Base-by-base conservation (phyloP, 2,329 filamentous ascomycete species). In the Xylaria arbuscula region DNA sequence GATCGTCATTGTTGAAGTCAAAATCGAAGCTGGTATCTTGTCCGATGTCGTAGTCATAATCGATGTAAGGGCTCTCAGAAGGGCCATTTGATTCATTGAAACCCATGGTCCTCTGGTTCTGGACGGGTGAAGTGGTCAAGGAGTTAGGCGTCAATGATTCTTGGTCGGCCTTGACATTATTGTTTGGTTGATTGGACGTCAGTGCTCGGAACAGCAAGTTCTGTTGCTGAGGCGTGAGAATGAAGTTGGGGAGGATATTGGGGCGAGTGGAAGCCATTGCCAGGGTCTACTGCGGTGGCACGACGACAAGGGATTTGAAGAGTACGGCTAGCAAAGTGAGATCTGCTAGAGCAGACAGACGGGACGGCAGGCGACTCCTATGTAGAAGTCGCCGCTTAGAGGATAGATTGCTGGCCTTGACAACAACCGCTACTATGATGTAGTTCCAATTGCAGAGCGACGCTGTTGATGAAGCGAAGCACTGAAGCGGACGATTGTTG, bases 11-110 rank as follows among this genome's bases (percentile, higher is more conserved):
- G 70, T 82, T 82, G 56, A 86, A 84, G 64, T 93, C 90, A 72
- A 94, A 94, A 74, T 94, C 92, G 78, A 93, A 94, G 77, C 85
- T 90, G 42, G 87, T 87, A 76, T 94, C 92, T 67, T 84, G 85
- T 67, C 94, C 93, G 66, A 93, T 89, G 55, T 92, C 90, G 72
- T 92, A 90, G 72, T 92, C 90, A 75, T 94, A 96, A 72, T 97
- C 93, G 66, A 97, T 85, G 76, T 90, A 94, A 0, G 94, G 93
- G 71, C 92, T 96, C 57, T 94, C 92, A 38, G 93, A 89, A 53
- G 89, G 87, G 71, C 83, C 86, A 64, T 74, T 76, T 54, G 88
- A 78, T 32, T 80, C 80, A 40, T 84, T 82, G 1, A 83, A 81
- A 19, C 60, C 61, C 48, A 81, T 81, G 80, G 66, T 80, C 77